phyloP scores from a whole-genome alignment of 805 yeast species.

The Yamadazyma sp. region DNA sequence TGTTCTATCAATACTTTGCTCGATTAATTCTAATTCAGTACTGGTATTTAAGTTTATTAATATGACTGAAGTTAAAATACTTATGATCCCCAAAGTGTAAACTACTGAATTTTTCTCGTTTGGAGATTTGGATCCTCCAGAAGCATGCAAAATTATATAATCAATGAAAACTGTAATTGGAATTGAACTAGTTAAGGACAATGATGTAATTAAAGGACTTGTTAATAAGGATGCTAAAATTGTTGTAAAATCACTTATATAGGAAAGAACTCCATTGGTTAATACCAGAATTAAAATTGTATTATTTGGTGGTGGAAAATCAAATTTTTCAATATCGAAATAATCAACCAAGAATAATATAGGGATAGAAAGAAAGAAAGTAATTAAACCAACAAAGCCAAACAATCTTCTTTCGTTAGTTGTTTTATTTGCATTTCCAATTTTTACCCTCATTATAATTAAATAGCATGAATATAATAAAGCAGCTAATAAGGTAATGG shows the following conservation, averaged over 20 bases:
- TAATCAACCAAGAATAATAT: slow-evolving; percentile 31
- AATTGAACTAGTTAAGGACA: slow-evolving; percentile 50
- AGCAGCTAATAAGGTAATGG: slow-evolving; percentile 45
- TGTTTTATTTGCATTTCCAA: slow-evolving; percentile 42
- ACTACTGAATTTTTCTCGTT: slow-evolving; percentile 13
- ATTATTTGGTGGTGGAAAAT: slow-evolving; percentile 37
- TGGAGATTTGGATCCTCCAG: slow-evolving; percentile 13
- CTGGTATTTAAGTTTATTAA: slow-evolving; percentile 42
- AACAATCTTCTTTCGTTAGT: slow-evolving; percentile 47
- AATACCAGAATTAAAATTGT: slow-evolving; percentile 32
- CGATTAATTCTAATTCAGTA: slow-evolving; percentile 43
- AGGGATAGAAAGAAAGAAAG: slow-evolving; percentile 41
- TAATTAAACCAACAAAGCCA: slow-evolving; percentile 44
- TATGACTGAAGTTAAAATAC: slow-evolving; percentile 45
- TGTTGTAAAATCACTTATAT: slow-evolving; percentile 48
- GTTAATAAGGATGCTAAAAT: slow-evolving; percentile 52
- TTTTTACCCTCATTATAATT: slow-evolving; percentile 39
- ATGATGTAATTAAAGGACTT: slow-evolving; percentile 50
- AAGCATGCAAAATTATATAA: slow-evolving; percentile 29
- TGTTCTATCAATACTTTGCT: slow-evolving; percentile 46
- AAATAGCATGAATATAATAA: slow-evolving; percentile 46
- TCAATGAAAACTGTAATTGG: slow-evolving; percentile 53
- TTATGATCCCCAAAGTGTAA: slow-evolving; percentile 46
- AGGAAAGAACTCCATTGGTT: slow-evolving; percentile 43
- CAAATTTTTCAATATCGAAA: slow-evolving; percentile 39